Evolutionary conservation across 192 early-diverging fungal genomes (phyloP).

Genomic region (Backusella tuberculispora): DNA sequence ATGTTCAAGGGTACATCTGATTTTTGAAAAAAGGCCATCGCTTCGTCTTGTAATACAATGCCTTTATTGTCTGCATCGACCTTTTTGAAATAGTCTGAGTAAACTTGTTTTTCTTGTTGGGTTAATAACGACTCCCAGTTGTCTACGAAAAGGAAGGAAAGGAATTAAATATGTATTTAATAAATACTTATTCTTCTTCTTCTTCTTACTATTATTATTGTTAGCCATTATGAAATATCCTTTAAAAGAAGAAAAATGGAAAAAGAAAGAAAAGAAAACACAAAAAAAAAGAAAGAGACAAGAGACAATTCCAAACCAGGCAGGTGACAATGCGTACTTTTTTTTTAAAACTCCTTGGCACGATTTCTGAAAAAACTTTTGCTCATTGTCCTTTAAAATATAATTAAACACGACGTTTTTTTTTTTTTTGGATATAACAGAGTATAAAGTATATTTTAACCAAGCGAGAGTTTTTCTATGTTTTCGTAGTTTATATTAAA

Average conservation of each 20-base stretch:
- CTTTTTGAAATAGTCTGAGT: slow-evolving; percentile 60
- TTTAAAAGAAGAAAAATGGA: neutral
- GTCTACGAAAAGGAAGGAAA: neutral
- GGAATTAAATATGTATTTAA: too few relatives aligned
- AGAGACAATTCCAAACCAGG: neutral
- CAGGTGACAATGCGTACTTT: slow-evolving; percentile 5
- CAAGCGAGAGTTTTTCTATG: too few relatives aligned
- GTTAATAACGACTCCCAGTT: slow-evolving; percentile 8
- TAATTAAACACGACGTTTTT: neutral
- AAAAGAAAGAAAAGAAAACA: neutral
- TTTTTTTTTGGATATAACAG: too few relatives aligned
- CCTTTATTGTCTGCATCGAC: slow-evolving; percentile 70
- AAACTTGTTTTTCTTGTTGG: slow-evolving; percentile 61
- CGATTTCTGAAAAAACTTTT: neutral
- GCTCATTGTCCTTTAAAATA: neutral
- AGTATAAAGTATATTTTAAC: too few relatives aligned
- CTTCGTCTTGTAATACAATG: slow-evolving; percentile 64
- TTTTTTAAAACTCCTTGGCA: slow-evolving; percentile 5
- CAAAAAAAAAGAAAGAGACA: neutral
- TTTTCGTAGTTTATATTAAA: too few relatives aligned
- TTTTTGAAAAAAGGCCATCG: slow-evolving; percentile 73
- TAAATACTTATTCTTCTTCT: too few relatives aligned
- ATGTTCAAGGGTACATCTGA: slow-evolving; percentile 60
- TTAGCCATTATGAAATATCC: neutral
- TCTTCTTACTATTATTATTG: neutral